phyloP scores from a whole-genome alignment of 257 asterid genomes.

The Plantago ovata region DNA sequence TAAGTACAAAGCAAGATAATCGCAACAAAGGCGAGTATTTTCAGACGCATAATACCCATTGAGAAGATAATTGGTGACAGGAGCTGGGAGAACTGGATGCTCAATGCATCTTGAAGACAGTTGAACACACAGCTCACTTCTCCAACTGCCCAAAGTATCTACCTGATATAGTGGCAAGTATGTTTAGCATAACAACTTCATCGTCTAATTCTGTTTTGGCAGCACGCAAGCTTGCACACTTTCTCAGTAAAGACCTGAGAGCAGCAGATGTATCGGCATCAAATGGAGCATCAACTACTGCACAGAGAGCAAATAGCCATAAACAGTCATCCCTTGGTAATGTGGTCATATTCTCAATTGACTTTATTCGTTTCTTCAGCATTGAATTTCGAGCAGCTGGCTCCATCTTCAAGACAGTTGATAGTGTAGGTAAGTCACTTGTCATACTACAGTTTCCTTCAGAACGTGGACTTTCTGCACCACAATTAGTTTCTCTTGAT shows the following conservation, averaged over 20 bases:
- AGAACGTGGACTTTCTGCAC: slow-evolving; percentile 16
- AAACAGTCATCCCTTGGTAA: slow-evolving; percentile 44
- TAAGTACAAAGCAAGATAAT: too few species aligned
- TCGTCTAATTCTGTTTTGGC: slow-evolving; percentile 57
- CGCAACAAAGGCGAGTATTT: too few species aligned
- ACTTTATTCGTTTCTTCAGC: slow-evolving; percentile 55
- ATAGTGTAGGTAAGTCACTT: slow-evolving; percentile 48
- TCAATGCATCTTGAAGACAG: background rate
- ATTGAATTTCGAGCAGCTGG: slow-evolving; percentile 62
- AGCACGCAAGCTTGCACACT: slow-evolving; percentile 80
- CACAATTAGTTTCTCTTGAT: slow-evolving; percentile 23
- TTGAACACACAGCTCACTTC: slow-evolving; percentile 20
- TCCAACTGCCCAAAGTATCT: slow-evolving; percentile 83
- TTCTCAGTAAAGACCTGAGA: slow-evolving; percentile 69
- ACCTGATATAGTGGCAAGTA: slow-evolving; percentile 69
- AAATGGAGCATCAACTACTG: slow-evolving; percentile 71
- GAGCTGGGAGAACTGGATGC: too few species aligned
- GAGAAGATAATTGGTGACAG: too few species aligned
- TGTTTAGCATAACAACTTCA: slow-evolving; percentile 64
- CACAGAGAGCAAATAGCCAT: slow-evolving; percentile 86
- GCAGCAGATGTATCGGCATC: slow-evolving; percentile 76
- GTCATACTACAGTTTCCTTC: slow-evolving; percentile 16
- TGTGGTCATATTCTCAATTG: slow-evolving; percentile 36
- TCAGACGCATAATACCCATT: too few species aligned
- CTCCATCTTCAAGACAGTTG: slow-evolving; percentile 52